These are phyloP conservation scores for Termitomyces sp. DNA, from an alignment of 768 basidiomycete genomes.

Conservation along the genomic window DNA sequence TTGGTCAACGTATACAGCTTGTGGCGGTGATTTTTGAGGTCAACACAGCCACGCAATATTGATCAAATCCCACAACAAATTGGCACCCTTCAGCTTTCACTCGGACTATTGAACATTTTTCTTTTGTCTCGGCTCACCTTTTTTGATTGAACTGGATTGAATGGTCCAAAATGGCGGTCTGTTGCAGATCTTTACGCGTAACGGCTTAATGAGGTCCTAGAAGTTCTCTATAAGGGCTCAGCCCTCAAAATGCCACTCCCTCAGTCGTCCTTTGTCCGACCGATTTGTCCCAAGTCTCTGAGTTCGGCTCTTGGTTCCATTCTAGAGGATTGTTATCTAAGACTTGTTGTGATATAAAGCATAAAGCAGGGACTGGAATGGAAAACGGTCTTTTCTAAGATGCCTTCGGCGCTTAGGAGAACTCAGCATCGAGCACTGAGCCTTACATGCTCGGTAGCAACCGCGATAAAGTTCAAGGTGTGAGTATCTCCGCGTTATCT, in stretches of 20 bases:
- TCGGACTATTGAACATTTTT: background rate
- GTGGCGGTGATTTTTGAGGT: background rate
- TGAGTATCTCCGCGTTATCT: conserved; percentile 12
- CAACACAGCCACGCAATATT: background rate
- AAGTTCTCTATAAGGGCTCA: conserved; percentile 9
- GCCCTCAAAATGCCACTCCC: conserved; percentile 4
- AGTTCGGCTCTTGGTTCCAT: conserved; percentile 12
- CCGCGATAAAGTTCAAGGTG: conserved; percentile 36
- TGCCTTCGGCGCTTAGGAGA: conserved; percentile 33
- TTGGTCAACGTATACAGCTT: background rate
- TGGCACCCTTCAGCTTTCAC: background rate
- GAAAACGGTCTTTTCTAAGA: conserved; percentile 7
- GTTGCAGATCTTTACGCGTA: background rate
- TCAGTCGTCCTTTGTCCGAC: conserved; percentile 13
- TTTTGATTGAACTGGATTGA: conserved; percentile 5
- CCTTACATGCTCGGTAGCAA: conserved; percentile 47
- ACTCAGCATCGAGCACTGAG: conserved; percentile 42
- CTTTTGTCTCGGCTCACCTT: conserved; percentile 8
- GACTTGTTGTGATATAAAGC: conserved; percentile 15
- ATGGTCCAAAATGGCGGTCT: background rate
- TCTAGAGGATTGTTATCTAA: conserved; percentile 10
- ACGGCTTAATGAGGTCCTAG: too few species aligned
- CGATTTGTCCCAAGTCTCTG: conserved; percentile 11
- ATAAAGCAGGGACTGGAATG: conserved; percentile 14
- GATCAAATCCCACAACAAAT: background rate